These are phyloP conservation scores for Globisporangium recalcitrans DNA, from an alignment of 352 stramenopile species.

Conservation along the genomic window DNA sequence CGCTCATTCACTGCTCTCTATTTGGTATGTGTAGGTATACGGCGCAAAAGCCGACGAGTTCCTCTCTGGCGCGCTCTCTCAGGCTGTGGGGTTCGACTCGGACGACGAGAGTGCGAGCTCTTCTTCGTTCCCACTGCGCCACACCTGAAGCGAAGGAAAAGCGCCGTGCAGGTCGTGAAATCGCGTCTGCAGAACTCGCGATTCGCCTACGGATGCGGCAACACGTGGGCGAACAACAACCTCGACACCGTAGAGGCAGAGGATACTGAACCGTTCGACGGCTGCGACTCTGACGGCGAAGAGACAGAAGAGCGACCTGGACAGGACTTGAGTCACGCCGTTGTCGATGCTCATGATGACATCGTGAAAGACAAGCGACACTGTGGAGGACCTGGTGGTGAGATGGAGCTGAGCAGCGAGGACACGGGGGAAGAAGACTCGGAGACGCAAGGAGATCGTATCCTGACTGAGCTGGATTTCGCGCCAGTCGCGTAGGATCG, in stretches of 20 bases:
- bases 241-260: conserved; percentile 11
- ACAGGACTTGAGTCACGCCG: neutral
- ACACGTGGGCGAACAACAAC: conserved; percentile 39
- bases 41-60: conserved; percentile 53
- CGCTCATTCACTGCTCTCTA: neutral
- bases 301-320: too few relatives aligned
- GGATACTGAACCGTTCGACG: neutral
- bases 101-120: neutral
- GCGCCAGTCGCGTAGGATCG: neutral
- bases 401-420: neutral
- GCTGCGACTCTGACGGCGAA: neutral
- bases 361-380: neutral
- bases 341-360: too few relatives aligned
- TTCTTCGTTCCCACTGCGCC: neutral
- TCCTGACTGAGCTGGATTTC: neutral
- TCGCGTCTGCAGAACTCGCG: conserved; percentile 46
- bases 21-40: conserved; percentile 41
- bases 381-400: neutral
- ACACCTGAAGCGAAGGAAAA: conserved; percentile 15
- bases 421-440: too few relatives aligned
- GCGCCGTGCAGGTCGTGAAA: conserved; percentile 40
- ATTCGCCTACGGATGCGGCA: conserved; percentile 46
- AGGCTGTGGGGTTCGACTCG: conserved; percentile 30
- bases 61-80: conserved; percentile 45
- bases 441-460: neutral